These are phyloP conservation scores for Mentha longifolia DNA, from an alignment of 257 asterid genomes.

Conservation along the genomic window DNA sequence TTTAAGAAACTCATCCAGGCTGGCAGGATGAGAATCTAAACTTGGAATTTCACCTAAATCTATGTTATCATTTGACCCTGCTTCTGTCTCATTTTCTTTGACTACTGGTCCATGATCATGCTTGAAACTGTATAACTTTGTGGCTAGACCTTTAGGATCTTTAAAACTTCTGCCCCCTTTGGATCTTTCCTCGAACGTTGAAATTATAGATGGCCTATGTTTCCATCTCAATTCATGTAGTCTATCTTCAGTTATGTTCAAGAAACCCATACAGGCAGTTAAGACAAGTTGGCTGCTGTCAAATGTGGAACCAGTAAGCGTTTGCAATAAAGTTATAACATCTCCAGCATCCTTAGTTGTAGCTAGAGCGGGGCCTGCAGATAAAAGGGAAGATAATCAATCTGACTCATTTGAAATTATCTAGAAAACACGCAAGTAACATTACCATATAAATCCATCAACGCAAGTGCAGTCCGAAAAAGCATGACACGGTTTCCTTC, in stretches of 20 bases:
- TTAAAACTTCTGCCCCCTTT: slow-evolving; percentile 59
- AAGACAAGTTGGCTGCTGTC: slow-evolving; percentile 97
- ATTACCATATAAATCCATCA: slow-evolving; percentile 93
- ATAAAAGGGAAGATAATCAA: slow-evolving; percentile 27
- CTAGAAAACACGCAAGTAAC: not conserved
- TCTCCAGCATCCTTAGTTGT: slow-evolving; percentile 93
- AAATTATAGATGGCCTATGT: slow-evolving; percentile 77
- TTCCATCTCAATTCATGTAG: slow-evolving; percentile 66
- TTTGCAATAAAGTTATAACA: slow-evolving; percentile 78
- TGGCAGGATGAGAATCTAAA: slow-evolving; percentile 49
- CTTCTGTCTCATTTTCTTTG: slow-evolving; percentile 51
- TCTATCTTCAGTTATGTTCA: slow-evolving; percentile 68
- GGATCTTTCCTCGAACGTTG: slow-evolving; percentile 65
- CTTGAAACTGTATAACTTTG: slow-evolving; percentile 88
- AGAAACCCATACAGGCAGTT: slow-evolving; percentile 93
- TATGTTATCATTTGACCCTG: slow-evolving; percentile 45
- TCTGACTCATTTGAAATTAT: slow-evolving; percentile 20
- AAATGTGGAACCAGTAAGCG: slow-evolving; percentile 83
- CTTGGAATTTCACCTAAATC: slow-evolving; percentile 34
- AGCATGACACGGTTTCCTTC: slow-evolving; percentile 98
- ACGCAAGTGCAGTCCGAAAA: slow-evolving; percentile 89
- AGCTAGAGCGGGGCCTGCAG: slow-evolving; percentile 81
- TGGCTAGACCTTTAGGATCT: slow-evolving; percentile 78
- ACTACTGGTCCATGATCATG: slow-evolving; percentile 51
- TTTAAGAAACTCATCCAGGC: slow-evolving; percentile 57